Conservation (phyloP, 192 early-diverging fungal species). For the Rhizophlyctis rosea region DNA sequence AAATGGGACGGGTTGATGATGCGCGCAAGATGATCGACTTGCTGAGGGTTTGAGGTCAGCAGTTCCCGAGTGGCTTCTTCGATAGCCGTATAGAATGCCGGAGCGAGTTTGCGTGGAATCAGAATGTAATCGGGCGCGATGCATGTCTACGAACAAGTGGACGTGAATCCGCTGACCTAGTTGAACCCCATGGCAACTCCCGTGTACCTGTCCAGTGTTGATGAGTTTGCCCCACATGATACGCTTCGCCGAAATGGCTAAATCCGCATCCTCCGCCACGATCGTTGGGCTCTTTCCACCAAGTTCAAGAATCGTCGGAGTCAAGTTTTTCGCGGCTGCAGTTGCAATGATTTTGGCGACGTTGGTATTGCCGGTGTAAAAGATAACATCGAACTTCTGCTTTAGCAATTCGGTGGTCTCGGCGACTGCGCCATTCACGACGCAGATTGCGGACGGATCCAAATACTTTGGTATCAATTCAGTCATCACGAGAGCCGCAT, state of each 20-base stretch:
- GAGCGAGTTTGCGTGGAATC: conserved; percentile 56
- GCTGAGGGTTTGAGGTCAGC: conserved; percentile 38
- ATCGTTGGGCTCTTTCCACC: conserved; percentile 86
- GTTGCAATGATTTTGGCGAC: conserved; percentile 81
- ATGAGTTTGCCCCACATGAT: conserved; percentile 77
- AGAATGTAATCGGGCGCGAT: conserved; percentile 85
- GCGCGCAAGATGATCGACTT: conserved; percentile 58
- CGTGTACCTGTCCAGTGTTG: conserved; percentile 81
- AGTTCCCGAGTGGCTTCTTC: conserved; percentile 26
- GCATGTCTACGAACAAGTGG: conserved; percentile 54
- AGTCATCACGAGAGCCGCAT: conserved; percentile 61
- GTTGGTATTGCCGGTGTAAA: conserved; percentile 81
- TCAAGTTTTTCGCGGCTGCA: conserved; percentile 82
- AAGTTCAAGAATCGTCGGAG: conserved; percentile 88
- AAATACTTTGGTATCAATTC: conserved; percentile 72
- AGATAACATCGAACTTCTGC: conserved; percentile 84
- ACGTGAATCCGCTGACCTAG: background rate
- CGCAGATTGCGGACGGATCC: conserved; percentile 57
- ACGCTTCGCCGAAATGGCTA: conserved; percentile 63
- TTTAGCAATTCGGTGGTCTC: conserved; percentile 76
- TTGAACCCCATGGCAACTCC: background rate
- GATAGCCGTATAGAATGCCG: conserved; percentile 57
- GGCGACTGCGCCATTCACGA: conserved; percentile 71
- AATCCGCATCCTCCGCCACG: conserved; percentile 50
- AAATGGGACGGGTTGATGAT: conserved; percentile 73